phyloP scores from a whole-genome alignment of 208 protist genomes.

The Leishmania braziliensis region DNA sequence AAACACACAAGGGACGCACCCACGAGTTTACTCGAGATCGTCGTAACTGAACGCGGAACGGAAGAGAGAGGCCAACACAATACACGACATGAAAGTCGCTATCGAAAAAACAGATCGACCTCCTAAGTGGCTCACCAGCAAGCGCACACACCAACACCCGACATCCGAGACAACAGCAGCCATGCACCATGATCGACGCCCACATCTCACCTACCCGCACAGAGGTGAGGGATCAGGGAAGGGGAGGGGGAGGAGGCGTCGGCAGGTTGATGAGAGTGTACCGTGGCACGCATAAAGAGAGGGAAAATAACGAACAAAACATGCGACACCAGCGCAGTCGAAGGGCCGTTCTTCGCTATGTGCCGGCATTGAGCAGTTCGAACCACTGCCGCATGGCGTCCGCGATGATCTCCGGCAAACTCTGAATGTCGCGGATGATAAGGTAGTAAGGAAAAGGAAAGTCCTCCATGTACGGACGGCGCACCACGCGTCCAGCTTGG shows the following conservation, averaged over 20 bases:
- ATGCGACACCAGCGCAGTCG: not conserved
- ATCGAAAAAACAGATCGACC: not conserved
- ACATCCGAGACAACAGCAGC: not conserved
- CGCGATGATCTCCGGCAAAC: conserved; percentile 96
- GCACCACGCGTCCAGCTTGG: conserved; percentile 76
- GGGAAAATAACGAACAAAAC: not conserved
- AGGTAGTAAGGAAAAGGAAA: conserved; percentile 99
- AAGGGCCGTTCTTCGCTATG: conserved; percentile 4
- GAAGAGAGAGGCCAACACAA: not conserved
- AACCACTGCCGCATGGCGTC: conserved; percentile 99
- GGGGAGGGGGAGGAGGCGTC: not conserved
- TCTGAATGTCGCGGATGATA: conserved; percentile 96
- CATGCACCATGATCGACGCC: not conserved
- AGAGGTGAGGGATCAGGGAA: not conserved
- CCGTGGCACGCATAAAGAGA: conserved; percentile 7
- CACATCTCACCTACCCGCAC: not conserved
- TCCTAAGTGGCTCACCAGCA: not conserved
- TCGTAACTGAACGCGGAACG: not conserved
- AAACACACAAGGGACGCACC: not conserved
- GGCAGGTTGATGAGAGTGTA: not conserved
- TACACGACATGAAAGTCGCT: not conserved
- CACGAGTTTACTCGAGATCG: too few relatives aligned
- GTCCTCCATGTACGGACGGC: conserved; percentile 96
- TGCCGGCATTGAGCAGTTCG: conserved; percentile 78
- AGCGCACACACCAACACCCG: not conserved